Evolutionary conservation across 2,329 filamentous ascomycete genomes (phyloP).

Genomic region (Chaetomiaceae sp.): DNA sequence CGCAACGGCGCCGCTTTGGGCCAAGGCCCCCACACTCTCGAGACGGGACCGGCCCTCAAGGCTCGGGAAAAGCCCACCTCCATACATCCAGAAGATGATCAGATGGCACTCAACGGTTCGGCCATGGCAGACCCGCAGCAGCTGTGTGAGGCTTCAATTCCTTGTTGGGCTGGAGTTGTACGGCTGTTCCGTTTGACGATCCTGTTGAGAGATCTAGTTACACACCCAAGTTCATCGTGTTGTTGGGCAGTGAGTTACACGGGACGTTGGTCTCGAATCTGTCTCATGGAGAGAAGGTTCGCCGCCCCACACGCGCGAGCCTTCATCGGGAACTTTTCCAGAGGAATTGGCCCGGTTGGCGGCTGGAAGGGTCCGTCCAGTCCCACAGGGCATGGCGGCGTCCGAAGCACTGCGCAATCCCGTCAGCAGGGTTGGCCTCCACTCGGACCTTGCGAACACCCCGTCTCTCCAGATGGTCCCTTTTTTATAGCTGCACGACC

Average conservation of each 20-base stretch:
- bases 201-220: too few relatives aligned
- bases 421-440: conserved; percentile 9
- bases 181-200: too few relatives aligned
- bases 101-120: too few relatives aligned
- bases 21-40: not conserved
- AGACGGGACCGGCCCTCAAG: not conserved
- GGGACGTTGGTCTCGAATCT: too few relatives aligned
- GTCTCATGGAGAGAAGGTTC: too few relatives aligned
- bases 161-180: too few relatives aligned
- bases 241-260: too few relatives aligned
- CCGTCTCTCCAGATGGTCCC: conserved; percentile 14
- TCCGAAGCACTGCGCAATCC: conserved; percentile 11
- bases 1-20: not conserved
- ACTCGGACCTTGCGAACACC: conserved; percentile 22
- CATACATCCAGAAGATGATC: too few relatives aligned
- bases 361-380: not conserved
- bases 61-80: not conserved
- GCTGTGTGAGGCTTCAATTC: too few relatives aligned
- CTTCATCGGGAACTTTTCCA: conserved; percentile 11
- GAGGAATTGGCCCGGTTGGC: not conserved
- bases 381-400: not conserved
- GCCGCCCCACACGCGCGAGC: not conserved
- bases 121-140: too few relatives aligned
- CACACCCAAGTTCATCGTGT: too few relatives aligned
- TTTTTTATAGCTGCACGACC: conserved; percentile 10